Conservation (phyloP, 495 filamentous ascomycete species). For the Glonium stellatum region DNA sequence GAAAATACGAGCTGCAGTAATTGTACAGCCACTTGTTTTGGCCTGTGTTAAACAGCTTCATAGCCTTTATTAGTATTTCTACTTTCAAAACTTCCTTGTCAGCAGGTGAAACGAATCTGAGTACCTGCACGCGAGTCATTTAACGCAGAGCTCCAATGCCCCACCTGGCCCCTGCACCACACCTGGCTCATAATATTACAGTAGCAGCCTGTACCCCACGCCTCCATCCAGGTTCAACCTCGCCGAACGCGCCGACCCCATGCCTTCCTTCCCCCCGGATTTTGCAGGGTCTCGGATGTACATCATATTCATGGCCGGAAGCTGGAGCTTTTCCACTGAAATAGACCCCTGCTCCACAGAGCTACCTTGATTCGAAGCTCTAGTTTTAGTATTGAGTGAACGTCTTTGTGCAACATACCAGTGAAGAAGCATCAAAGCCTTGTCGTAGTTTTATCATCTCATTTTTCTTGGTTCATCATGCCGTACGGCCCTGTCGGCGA, state of each 20-base stretch:
- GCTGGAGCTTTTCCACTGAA: neutral
- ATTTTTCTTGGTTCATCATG: neutral
- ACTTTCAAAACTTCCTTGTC: too few species aligned
- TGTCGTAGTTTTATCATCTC: too few species aligned
- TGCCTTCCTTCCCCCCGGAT: neutral
- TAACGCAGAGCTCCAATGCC: neutral
- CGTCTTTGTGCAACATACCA: too few species aligned
- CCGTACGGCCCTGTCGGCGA: conserved; percentile 11
- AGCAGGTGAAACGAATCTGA: too few species aligned
- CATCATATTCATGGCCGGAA: neutral
- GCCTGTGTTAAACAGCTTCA: too few species aligned
- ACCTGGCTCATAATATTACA: too few species aligned
- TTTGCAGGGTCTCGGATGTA: neutral
- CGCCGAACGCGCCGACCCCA: neutral
- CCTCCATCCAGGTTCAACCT: neutral
- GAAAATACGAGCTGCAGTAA: neutral
- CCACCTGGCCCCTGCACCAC: neutral
- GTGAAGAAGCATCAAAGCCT: too few species aligned
- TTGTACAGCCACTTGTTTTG: too few species aligned
- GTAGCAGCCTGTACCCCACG: too few species aligned
- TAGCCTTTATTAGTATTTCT: too few species aligned
- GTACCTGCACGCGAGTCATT: conserved; percentile 1
- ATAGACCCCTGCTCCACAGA: neutral
- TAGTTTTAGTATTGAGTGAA: neutral
- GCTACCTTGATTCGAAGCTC: neutral